Conservation (phyloP, 169 alveolate species). For the Eimeria tenella region DNA sequence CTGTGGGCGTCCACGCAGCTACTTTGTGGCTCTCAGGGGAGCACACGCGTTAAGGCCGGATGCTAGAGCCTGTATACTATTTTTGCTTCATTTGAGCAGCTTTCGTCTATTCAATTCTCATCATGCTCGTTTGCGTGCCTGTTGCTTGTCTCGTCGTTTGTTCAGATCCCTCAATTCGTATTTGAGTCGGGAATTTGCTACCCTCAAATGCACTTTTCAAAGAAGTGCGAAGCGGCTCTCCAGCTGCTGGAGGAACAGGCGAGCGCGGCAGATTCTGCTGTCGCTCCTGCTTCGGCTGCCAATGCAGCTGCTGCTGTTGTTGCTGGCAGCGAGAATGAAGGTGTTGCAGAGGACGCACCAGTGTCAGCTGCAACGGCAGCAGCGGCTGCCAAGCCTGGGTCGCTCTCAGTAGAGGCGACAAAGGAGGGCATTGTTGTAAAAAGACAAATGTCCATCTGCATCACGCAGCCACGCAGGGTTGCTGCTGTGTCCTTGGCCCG, state of each 20-base stretch:
- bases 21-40: too few relatives aligned
- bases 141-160: background rate
- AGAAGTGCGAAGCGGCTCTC: conserved; percentile 85
- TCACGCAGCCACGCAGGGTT: conserved; percentile 97
- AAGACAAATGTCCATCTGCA: conserved; percentile 82
- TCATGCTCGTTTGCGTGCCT: background rate
- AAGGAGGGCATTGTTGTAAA: conserved; percentile 18
- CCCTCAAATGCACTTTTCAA: conserved; percentile 81
- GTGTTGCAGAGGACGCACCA: background rate
- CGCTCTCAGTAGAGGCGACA: conserved; percentile 14
- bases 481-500: conserved; percentile 97
- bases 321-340: background rate
- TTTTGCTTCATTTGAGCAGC: background rate
- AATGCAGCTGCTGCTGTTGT: conserved; percentile 35
- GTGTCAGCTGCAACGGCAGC: background rate
- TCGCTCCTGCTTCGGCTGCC: conserved; percentile 45
- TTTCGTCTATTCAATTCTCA: background rate
- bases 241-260: conserved; percentile 21
- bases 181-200: conserved; percentile 94
- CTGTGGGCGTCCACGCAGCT: background rate
- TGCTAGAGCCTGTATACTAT: background rate
- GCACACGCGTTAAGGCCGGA: too few relatives aligned
- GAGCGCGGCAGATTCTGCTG: background rate
- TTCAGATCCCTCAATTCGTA: conserved; percentile 93
- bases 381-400: background rate